Percentiles rank a stretch among this genome's conserved stretches.
phyloP scores from a whole-genome alignment of 1,139 yeast genomes.

The Schwanniomyces etchellsii region DNA sequence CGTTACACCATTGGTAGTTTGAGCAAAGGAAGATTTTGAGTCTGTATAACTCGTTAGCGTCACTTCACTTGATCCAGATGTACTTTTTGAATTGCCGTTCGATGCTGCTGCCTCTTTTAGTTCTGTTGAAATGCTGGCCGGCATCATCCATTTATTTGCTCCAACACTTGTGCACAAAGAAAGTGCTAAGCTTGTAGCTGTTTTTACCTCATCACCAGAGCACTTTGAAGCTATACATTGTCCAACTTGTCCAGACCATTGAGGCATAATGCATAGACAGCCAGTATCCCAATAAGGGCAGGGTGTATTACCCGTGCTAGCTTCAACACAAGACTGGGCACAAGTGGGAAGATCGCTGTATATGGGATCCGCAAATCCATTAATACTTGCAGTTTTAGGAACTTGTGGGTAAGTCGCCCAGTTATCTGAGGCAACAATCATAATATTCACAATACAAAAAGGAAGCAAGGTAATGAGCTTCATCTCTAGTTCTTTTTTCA shows the following conservation, averaged over 20 bases:
- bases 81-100: background rate
- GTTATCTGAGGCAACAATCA: constrained; percentile 5
- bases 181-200: constrained; percentile 19
- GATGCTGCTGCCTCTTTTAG: constrained; percentile 23
- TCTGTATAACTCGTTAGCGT: background rate
- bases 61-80: no score
- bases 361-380: constrained; percentile 39
- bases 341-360: constrained; percentile 22
- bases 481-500: no score
- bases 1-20: background rate
- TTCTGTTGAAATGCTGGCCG: constrained; percentile 25
- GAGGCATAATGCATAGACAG: constrained; percentile 31
- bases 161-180: constrained; percentile 24
- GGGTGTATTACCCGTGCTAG: constrained; percentile 23
- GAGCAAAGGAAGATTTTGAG: background rate
- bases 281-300: constrained; percentile 40
- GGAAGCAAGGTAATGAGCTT: background rate
- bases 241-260: constrained; percentile 21
- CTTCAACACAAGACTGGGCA: constrained; percentile 22
- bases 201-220: constrained; percentile 16
- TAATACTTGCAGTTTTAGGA: constrained; percentile 33
- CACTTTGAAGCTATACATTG: constrained; percentile 26
- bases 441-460: background rate
- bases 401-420: constrained; percentile 31
- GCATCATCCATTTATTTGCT: constrained; percentile 20